Evolutionary conservation across 169 alveolate genomes (phyloP).

Genomic region (Cryptosporidium viatorum): DNA sequence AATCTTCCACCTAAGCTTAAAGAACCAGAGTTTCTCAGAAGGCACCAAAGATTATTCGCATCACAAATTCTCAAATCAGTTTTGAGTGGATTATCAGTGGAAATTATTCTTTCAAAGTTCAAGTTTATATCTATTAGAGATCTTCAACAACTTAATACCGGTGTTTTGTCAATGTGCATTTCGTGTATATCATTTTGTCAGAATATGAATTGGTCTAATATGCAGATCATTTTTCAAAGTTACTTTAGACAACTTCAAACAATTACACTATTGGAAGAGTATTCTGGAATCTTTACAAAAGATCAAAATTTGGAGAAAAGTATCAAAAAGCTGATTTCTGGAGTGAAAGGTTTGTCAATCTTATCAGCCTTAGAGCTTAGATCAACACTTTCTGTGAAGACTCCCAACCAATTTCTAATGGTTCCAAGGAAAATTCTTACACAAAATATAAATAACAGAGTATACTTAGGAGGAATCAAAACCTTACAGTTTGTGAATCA

Average conservation of each 20-base stretch:
- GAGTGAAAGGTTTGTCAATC: constrained; percentile 16
- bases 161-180: constrained; percentile 17
- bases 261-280: constrained; percentile 20
- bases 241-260: constrained; percentile 11
- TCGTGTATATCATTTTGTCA: constrained; percentile 58
- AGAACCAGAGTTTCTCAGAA: constrained; percentile 4
- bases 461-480: constrained; percentile 19
- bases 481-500: neutral
- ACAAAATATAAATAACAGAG: constrained; percentile 1
- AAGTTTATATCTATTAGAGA: constrained; percentile 12
- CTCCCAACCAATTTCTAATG: constrained; percentile 35
- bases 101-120: constrained; percentile 14
- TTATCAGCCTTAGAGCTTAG: constrained; percentile 25
- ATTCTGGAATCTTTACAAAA: constrained; percentile 3
- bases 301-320: constrained; percentile 9
- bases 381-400: constrained; percentile 28
- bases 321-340: constrained; percentile 17
- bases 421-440: constrained; percentile 17
- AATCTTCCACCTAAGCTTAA: constrained; percentile 28
- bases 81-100: constrained; percentile 4
- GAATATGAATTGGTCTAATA: constrained; percentile 32
- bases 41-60: constrained; percentile 63
- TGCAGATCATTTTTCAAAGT: constrained; percentile 33
- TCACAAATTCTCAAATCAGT: constrained; percentile 8
- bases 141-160: constrained; percentile 38